Evolutionary conservation across 2,329 filamentous ascomycete genomes (phyloP).

Genomic region (Hypoxylon sp.): DNA sequence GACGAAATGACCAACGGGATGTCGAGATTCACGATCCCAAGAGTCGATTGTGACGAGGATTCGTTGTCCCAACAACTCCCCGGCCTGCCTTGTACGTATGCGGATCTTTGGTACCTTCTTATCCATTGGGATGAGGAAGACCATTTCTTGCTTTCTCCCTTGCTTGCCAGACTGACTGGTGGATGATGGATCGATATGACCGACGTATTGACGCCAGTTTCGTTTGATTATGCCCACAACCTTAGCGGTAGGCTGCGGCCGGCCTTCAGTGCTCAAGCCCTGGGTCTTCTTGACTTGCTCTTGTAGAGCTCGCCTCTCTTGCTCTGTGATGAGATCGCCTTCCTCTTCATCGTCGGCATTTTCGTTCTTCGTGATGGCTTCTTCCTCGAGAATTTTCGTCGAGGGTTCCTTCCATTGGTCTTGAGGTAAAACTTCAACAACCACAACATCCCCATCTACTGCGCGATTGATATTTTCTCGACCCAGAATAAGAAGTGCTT

Average conservation of each 20-base stretch:
- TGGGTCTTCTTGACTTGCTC: constrained; percentile 93
- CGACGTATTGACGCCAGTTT: constrained; percentile 98
- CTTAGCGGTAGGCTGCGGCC: constrained; percentile 89
- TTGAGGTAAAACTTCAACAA: constrained; percentile 91
- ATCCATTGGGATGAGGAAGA: constrained; percentile 98
- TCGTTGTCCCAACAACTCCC: constrained; percentile 90
- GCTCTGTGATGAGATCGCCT: constrained; percentile 85
- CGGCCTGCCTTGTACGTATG: constrained; percentile 90
- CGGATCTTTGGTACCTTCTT: constrained; percentile 97
- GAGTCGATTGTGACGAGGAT: constrained; percentile 94
- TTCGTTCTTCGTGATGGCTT: constrained; percentile 91
- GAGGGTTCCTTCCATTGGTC: constrained; percentile 98
- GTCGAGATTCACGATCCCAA: constrained; percentile 94
- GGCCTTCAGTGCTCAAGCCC: constrained; percentile 80
- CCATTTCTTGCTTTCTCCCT: constrained; percentile 88
- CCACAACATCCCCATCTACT: constrained; percentile 91
- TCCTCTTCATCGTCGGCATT: constrained; percentile 88
- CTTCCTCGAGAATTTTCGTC: constrained; percentile 95
- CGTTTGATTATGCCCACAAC: constrained; percentile 94
- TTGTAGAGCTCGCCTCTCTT: constrained; percentile 87
- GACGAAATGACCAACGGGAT: constrained; percentile 94
- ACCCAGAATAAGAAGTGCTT: constrained; percentile 87
- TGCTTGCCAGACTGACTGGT: constrained; percentile 80
- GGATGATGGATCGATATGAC: constrained; percentile 91
- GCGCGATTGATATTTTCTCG: constrained; percentile 97